Base-by-base conservation (phyloP, 1,284 basidiomycete genomes). In the Pisolithus thermaeus region DNA sequence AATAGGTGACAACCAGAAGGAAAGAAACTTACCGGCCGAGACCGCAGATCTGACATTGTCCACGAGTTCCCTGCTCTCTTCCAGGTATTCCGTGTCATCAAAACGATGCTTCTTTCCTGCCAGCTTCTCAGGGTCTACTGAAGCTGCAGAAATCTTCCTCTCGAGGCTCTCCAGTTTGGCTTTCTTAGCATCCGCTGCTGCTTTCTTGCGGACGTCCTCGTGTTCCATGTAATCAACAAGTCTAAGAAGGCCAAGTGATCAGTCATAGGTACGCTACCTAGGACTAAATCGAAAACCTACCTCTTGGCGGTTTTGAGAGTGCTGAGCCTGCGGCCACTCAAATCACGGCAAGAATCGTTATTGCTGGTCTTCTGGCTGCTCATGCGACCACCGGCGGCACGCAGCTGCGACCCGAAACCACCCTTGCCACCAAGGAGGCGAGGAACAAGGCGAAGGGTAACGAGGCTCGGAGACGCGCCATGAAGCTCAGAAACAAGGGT, bases 331-430 rank as follows among this genome's bases (percentile, higher is more conserved):
- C 96, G 75, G 0, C 96, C 96, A 56, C 83, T 93, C 46, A 99
- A 76, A 65, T 99, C 97, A 42, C 96, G 76, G 69, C 96, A 99
- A 7, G 90, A 91, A 68, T 98, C 95, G 60, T 93, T 94, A 72
- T 98, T 98, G 64, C 78, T 91, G 37, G 90, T 92, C 77, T 95
- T 96, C 73, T 93, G 87, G 59, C 87, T 90, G 62, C 90, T 93
- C 97, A 99, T 99, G 40, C 95, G 83, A 8, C 96, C 96, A 59
- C 96, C 96, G 20, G 95, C 94, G 0, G 97, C 96, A 65, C 96
- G 83, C 57, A 99, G 78, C 76, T 97, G 94, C 23, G 89, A 90
- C 7, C 97, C 96, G 65, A 99, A 99, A 47, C 96, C 96, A 64
- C 97, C 96, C 71, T 99, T 99, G 45, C 97, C 97, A 54, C 96